These are phyloP conservation scores for Cyphellophora europaea DNA, from an alignment of 2,329 filamentous ascomycete genomes.

Conservation along the genomic window DNA sequence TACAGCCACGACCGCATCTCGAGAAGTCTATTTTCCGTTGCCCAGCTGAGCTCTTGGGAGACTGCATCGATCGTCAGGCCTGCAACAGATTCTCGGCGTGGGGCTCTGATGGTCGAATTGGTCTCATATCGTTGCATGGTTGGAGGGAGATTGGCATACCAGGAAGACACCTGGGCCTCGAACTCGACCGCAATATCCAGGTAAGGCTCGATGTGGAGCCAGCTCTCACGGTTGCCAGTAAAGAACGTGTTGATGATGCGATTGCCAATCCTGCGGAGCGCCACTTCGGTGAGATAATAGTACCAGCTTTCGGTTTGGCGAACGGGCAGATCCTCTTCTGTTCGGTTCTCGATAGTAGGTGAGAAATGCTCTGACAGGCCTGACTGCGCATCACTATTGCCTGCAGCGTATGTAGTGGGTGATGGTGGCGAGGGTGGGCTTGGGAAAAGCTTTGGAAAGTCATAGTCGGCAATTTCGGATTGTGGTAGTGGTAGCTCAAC, in stretches of 20 bases:
- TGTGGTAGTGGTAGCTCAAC: conserved; percentile 30
- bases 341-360: neutral
- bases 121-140: conserved; percentile 20
- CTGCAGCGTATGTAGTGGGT: neutral
- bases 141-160: conserved; percentile 21
- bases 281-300: conserved; percentile 36
- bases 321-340: conserved; percentile 5
- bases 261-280: conserved; percentile 32
- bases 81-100: conserved; percentile 1
- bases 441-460: conserved; percentile 26
- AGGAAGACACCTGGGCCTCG: conserved; percentile 20
- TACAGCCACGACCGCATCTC: conserved; percentile 23
- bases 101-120: conserved; percentile 9
- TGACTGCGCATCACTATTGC: neutral
- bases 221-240: conserved; percentile 11
- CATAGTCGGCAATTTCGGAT: conserved; percentile 25
- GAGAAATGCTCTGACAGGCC: neutral
- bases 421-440: conserved; percentile 19
- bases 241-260: conserved; percentile 29
- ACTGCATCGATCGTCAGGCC: conserved; percentile 8
- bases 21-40: conserved; percentile 19
- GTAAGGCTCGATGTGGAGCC: conserved; percentile 19
- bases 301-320: conserved; percentile 32
- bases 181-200: conserved; percentile 22
- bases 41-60: conserved; percentile 22